A percentile compares a stretch with the other conserved stretches of the same genome.
Conservation (phyloP, 345 rosid genomes). For the Eucalyptus curtisii region DNA sequence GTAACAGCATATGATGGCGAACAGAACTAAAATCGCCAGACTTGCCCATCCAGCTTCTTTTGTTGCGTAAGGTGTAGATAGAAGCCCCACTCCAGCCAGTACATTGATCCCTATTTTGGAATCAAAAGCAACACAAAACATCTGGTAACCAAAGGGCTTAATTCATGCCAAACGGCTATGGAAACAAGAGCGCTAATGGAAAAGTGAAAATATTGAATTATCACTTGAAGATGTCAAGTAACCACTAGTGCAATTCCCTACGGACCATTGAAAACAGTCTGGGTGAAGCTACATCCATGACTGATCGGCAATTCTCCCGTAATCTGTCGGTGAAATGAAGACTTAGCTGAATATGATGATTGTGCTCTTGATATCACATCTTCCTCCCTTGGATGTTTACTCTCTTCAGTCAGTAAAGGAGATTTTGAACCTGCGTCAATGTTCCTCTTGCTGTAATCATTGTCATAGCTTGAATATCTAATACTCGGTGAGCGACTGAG, state of each 20-base stretch:
- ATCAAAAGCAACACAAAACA: not conserved
- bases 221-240: not conserved
- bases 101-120: slow-evolving; percentile 52
- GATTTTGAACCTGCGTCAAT: slow-evolving; percentile 35
- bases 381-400: slow-evolving; percentile 16
- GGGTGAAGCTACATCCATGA: slow-evolving; percentile 73
- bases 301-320: slow-evolving; percentile 51
- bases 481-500: slow-evolving; percentile 21
- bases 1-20: slow-evolving; percentile 64
- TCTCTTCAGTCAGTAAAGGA: slow-evolving; percentile 45
- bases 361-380: slow-evolving; percentile 35
- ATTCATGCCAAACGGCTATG: not conserved
- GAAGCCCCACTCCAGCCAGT: slow-evolving; percentile 90
- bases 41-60: slow-evolving; percentile 83
- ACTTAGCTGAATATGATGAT: slow-evolving; percentile 47
- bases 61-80: slow-evolving; percentile 72
- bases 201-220: not conserved
- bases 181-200: not conserved
- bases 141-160: not conserved
- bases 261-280: slow-evolving; percentile 81
- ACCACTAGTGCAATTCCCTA: not conserved
- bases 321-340: slow-evolving; percentile 32
- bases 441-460: slow-evolving; percentile 15
- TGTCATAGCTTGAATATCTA: slow-evolving; percentile 14
- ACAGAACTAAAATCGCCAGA: slow-evolving; percentile 37